Conservation (phyloP, 192 early-diverging fungal genomes). For the Oehlia diaphana region DNA sequence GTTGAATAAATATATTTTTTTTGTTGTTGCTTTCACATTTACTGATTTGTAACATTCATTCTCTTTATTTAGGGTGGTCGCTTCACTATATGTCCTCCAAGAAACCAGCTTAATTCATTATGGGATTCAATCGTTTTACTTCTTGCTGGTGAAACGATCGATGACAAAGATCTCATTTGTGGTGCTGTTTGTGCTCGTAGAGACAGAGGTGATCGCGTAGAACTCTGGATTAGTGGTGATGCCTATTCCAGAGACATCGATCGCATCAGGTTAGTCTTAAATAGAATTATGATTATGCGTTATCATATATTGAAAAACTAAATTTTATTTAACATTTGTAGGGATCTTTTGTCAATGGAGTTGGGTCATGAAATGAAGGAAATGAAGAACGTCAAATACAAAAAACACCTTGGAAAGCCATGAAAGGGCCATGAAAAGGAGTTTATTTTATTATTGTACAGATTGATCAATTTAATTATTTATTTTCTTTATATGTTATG, state of each 20-base stretch:
- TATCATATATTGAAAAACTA: background rate
- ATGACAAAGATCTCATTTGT: background rate
- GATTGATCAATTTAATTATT: background rate
- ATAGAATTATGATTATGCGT: background rate
- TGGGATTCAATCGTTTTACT: slow-evolving; percentile 1
- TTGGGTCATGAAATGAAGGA: background rate
- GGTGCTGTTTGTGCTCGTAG: slow-evolving; percentile 7
- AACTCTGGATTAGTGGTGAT: background rate
- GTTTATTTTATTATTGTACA: background rate
- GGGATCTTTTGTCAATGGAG: background rate
- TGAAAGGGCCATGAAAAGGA: background rate
- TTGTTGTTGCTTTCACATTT: background rate
- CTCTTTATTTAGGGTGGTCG: background rate
- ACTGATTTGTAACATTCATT: background rate
- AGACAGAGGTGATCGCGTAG: background rate
- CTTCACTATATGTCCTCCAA: background rate
- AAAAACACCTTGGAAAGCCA: background rate
- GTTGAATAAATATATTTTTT: background rate
- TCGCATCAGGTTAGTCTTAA: background rate
- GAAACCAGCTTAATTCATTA: background rate
- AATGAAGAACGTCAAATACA: background rate
- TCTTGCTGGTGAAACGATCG: background rate
- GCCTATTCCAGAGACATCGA: background rate
- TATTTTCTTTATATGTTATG: background rate
- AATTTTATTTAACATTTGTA: background rate